Conservation (phyloP, 495 filamentous ascomycete genomes). For the Aspergillus taichungensis region DNA sequence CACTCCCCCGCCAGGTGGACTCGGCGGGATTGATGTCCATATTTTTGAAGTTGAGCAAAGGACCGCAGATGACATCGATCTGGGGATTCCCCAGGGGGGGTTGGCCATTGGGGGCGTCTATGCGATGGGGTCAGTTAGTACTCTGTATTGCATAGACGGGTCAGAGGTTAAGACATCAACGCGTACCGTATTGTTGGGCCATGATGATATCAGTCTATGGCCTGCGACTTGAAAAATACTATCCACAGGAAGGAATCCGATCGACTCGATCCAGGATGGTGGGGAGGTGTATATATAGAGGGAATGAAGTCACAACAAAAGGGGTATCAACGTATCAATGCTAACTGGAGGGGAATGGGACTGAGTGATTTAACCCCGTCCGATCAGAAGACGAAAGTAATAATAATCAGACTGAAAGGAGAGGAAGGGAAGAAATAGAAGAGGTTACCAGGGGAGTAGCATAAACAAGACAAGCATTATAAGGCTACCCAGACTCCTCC, state of each 20-base stretch:
- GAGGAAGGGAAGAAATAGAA: neutral
- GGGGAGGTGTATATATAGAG: neutral
- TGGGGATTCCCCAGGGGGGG: conserved; percentile 20
- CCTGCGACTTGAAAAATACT: too few species aligned
- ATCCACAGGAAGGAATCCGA: neutral
- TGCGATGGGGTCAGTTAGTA: too few species aligned
- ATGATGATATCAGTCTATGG: too few species aligned
- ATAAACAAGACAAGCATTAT: too few species aligned
- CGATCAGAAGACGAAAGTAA: too few species aligned
- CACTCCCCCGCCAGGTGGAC: conserved; percentile 69
- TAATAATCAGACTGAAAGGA: neutral
- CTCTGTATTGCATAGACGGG: too few species aligned
- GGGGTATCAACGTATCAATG: neutral
- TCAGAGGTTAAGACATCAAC: too few species aligned
- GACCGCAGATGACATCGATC: conserved; percentile 65
- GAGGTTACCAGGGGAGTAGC: neutral
- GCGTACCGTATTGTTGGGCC: too few species aligned
- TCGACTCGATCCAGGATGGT: neutral
- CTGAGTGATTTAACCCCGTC: neutral
- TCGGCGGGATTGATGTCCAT: conserved; percentile 54
- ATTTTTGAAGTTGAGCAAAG: conserved; percentile 74
- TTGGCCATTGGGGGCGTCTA: conserved; percentile 4
- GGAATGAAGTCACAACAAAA: neutral
- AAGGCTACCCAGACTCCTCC: too few species aligned
- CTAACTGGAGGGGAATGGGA: neutral